Evolutionary conservation across 1,139 yeast species (phyloP).

Genomic region (Pichia sp.): DNA sequence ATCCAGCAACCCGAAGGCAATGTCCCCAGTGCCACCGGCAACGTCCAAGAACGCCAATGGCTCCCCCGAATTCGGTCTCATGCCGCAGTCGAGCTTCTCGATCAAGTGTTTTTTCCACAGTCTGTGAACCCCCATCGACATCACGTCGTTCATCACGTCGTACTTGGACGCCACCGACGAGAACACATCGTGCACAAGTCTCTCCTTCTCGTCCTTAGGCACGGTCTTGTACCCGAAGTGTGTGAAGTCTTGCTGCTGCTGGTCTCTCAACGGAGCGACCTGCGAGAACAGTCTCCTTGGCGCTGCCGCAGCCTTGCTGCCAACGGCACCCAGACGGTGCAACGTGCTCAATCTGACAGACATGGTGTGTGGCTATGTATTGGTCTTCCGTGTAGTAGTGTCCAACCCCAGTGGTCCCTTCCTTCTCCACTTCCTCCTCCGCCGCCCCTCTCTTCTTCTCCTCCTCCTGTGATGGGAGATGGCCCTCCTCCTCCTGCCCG

Average conservation of each 20-base stretch:
- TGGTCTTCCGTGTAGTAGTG: neutral
- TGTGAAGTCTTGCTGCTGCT: conserved; percentile 37
- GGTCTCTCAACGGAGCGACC: neutral
- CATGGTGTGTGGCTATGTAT: neutral
- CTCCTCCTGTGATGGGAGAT: neutral
- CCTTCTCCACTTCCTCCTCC: neutral
- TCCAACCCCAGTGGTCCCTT: no score
- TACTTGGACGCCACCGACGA: conserved; percentile 92
- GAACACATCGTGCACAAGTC: conserved; percentile 82
- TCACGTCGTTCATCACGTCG: conserved; percentile 96
- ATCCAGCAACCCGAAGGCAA: conserved; percentile 90
- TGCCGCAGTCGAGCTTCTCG: conserved; percentile 85
- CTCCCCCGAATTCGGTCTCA: conserved; percentile 67
- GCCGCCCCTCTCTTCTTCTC: neutral
- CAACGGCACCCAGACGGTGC: neutral
- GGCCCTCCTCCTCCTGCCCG: neutral
- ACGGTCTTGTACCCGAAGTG: conserved; percentile 93
- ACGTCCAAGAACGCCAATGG: conserved; percentile 90
- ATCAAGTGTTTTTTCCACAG: conserved; percentile 93
- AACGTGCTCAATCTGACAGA: neutral
- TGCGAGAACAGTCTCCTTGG: conserved; percentile 7
- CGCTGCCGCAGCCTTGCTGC: neutral
- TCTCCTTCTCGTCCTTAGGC: conserved; percentile 74
- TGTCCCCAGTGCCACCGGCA: conserved; percentile 99
- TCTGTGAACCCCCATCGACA: conserved; percentile 94